These are phyloP conservation scores for Sonneratia alba DNA, from an alignment of 345 rosid genomes.

Conservation along the genomic window DNA sequence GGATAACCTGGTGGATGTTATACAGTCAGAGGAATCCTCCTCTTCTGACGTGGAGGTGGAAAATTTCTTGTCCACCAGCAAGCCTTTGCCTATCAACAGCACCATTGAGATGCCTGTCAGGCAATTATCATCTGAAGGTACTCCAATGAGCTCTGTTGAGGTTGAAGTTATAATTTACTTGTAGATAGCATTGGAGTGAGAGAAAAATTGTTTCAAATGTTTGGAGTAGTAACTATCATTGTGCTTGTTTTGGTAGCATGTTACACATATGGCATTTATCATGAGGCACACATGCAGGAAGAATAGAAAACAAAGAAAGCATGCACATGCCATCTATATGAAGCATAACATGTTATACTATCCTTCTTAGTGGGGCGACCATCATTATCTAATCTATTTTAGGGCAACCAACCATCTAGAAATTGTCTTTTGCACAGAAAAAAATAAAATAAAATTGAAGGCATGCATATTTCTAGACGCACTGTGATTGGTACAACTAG, in stretches of 20 bases:
- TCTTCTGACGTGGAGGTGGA: conserved; percentile 40
- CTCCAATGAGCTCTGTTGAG: not conserved
- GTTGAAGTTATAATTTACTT: not conserved
- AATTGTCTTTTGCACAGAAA: not conserved
- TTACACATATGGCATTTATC: not conserved
- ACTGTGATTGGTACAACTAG: not conserved
- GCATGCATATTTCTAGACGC: not conserved
- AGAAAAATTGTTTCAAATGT: not conserved
- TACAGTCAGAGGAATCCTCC: conserved; percentile 49
- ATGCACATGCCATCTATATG: not conserved
- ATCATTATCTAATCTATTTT: not conserved
- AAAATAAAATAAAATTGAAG: not conserved
- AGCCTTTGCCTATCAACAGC: conserved; percentile 2
- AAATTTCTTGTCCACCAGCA: conserved; percentile 12
- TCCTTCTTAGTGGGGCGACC: not conserved
- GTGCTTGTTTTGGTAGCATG: not conserved
- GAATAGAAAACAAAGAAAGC: too few species aligned
- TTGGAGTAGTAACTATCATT: not conserved
- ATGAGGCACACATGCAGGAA: not conserved
- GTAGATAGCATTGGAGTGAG: not conserved
- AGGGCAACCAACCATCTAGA: not conserved
- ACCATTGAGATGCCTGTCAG: conserved; percentile 16
- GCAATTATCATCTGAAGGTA: conserved; percentile 41
- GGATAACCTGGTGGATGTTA: conserved; percentile 38
- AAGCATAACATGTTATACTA: not conserved